Percentiles rank a stretch among this genome's conserved stretches.
Conservation (phyloP, 2,329 filamentous ascomycete species). For the Diaporthe vaccinii region DNA sequence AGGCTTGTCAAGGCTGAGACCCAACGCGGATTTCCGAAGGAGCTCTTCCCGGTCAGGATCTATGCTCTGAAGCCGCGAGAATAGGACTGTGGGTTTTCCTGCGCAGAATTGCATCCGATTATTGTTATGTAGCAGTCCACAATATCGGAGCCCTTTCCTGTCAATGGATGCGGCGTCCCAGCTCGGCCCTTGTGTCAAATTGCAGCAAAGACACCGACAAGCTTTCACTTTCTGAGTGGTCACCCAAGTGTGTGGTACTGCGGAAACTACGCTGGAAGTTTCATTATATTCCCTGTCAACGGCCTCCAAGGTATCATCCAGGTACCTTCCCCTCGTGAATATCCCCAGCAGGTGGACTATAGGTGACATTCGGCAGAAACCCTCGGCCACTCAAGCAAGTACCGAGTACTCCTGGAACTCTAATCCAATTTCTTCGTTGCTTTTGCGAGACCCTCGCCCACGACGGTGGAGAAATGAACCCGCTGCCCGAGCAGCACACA, state of each 20-base stretch:
- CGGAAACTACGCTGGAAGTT: slow-evolving; percentile 24
- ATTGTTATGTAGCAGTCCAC: slow-evolving; percentile 16
- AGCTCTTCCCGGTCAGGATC: slow-evolving; percentile 80
- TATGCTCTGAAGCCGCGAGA: slow-evolving; percentile 77
- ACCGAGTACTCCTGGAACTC: slow-evolving; percentile 1
- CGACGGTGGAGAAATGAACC: background rate
- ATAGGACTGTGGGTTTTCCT: slow-evolving; percentile 1
- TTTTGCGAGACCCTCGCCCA: background rate
- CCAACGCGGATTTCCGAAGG: slow-evolving; percentile 78
- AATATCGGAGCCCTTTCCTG: background rate
- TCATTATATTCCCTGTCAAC: slow-evolving; percentile 2
- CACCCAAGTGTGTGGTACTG: slow-evolving; percentile 28
- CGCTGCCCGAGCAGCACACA: background rate
- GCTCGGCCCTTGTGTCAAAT: slow-evolving; percentile 9
- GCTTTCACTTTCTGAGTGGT: slow-evolving; percentile 20
- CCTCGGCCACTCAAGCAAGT: slow-evolving; percentile 16
- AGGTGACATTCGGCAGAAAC: slow-evolving; percentile 32
- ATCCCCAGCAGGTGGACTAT: background rate
- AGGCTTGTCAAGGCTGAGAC: slow-evolving; percentile 77
- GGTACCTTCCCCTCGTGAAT: background rate
- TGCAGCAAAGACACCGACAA: slow-evolving; percentile 18
- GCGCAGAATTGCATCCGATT: background rate
- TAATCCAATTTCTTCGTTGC: background rate
- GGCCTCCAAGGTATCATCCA: slow-evolving; percentile 10
- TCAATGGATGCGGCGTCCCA: slow-evolving; percentile 22